phyloP scores from a whole-genome alignment of 1,284 basidiomycete genomes.

The Irpex sp. region DNA sequence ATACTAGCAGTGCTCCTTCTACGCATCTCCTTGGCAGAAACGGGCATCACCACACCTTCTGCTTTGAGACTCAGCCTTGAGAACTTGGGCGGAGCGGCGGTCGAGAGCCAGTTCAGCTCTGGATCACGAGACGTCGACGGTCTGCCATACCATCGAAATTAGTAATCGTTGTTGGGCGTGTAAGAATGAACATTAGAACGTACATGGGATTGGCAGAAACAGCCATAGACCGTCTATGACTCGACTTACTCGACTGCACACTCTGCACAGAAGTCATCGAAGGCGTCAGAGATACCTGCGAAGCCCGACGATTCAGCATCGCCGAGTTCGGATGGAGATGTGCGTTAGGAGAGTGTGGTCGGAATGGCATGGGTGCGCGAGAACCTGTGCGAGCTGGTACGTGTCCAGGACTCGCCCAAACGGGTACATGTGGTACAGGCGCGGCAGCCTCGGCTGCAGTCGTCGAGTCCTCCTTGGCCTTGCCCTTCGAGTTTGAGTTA shows the following conservation, averaged over 20 bases:
- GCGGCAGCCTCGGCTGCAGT: background rate
- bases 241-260: background rate
- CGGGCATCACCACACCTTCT: slow-evolving; percentile 39
- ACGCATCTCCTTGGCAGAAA: slow-evolving; percentile 30
- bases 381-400: background rate
- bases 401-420: background rate
- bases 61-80: slow-evolving; percentile 36
- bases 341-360: background rate
- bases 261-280: background rate
- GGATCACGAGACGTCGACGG: slow-evolving; percentile 20
- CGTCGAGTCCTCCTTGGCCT: background rate
- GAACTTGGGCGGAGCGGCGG: slow-evolving; percentile 40
- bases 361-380: background rate
- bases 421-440: background rate
- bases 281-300: background rate
- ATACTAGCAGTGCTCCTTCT: slow-evolving; percentile 8
- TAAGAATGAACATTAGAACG: background rate
- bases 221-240: background rate
- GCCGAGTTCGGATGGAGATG: background rate
- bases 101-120: slow-evolving; percentile 36
- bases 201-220: background rate
- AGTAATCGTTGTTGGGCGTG: background rate
- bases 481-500: background rate
- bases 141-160: background rate
- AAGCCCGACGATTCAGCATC: background rate